Percentiles rank a stretch among this genome's conserved stretches.
These are phyloP conservation scores for Dispira simplex DNA, from an alignment of 192 early-diverging fungal species.

Conservation along the genomic window DNA sequence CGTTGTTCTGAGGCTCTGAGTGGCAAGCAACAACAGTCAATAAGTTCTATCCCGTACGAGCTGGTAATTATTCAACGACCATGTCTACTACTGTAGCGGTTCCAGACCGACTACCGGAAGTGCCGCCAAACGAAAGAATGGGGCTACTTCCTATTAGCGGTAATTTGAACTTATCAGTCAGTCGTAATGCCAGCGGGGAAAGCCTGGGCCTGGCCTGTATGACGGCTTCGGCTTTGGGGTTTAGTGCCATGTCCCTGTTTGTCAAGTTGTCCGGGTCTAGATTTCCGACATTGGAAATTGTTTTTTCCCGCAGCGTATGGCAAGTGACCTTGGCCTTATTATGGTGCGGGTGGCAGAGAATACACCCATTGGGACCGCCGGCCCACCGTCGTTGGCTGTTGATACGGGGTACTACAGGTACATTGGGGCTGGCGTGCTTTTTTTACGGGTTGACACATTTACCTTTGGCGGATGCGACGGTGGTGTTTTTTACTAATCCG, in stretches of 20 bases:
- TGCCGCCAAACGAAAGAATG: no score
- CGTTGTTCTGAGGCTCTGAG: no score
- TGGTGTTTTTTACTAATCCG: conserved; percentile 61
- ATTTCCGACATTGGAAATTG: conserved; percentile 53
- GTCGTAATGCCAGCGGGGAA: background rate
- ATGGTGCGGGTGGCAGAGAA: conserved; percentile 28
- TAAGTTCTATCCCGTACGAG: no score
- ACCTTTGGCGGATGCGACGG: conserved; percentile 59
- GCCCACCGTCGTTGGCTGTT: conserved; percentile 36
- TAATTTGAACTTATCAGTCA: no score
- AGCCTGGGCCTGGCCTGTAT: conserved; percentile 21
- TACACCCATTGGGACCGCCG: conserved; percentile 37
- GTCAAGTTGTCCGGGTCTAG: conserved; percentile 42
- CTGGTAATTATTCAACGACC: no score
- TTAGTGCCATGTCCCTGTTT: conserved; percentile 53
- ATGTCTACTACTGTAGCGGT: no score
- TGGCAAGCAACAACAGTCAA: no score
- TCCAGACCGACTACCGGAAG: no score
- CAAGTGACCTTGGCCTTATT: conserved; percentile 41
- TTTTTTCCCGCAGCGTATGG: conserved; percentile 52
- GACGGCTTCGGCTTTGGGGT: conserved; percentile 53
- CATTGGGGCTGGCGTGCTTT: conserved; percentile 47
- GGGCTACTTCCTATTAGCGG: no score
- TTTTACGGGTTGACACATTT: conserved; percentile 54
- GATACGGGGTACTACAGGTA: conserved; percentile 44